phyloP scores from a whole-genome alignment of 2,329 filamentous ascomycete species.

The Cordyceps tenuipes region DNA sequence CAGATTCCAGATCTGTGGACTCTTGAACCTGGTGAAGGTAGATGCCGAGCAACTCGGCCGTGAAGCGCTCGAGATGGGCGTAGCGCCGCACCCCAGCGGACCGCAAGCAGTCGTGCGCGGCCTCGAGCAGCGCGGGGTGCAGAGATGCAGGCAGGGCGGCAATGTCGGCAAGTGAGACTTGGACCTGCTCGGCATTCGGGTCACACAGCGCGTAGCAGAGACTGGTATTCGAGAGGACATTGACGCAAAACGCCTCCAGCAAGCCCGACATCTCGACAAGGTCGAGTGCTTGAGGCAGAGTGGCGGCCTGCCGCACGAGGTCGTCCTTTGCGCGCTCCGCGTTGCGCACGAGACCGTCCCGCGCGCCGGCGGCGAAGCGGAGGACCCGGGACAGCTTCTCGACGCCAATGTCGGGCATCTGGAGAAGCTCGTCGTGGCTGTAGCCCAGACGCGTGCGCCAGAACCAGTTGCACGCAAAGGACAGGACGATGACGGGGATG shows the following conservation, averaged over 20 bases:
- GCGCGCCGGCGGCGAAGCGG: neutral
- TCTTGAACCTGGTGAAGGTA: constrained; percentile 6
- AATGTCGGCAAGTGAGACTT: constrained; percentile 8
- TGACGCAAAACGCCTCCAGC: constrained; percentile 10
- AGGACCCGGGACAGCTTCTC: constrained; percentile 1
- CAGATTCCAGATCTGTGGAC: constrained; percentile 6
- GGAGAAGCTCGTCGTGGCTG: constrained; percentile 17
- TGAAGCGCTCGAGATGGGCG: constrained; percentile 8
- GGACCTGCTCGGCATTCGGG: neutral
- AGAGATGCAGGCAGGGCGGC: neutral
- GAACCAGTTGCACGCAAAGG: constrained; percentile 39
- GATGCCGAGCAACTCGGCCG: constrained; percentile 9
- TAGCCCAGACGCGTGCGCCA: constrained; percentile 41
- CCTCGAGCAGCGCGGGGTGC: constrained; percentile 3
- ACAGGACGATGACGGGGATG: constrained; percentile 39
- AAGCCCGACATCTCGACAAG: constrained; percentile 7
- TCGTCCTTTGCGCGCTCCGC: neutral
- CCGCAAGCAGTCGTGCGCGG: constrained; percentile 1
- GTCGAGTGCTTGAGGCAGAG: neutral
- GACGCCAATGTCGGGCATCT: constrained; percentile 6
- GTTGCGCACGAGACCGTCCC: neutral
- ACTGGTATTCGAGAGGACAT: neutral
- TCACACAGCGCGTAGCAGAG: constrained; percentile 1
- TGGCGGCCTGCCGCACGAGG: neutral
- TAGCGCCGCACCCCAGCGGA: constrained; percentile 5